phyloP scores from a whole-genome alignment of 495 filamentous ascomycete genomes.

The Neurospora tetraspora region DNA sequence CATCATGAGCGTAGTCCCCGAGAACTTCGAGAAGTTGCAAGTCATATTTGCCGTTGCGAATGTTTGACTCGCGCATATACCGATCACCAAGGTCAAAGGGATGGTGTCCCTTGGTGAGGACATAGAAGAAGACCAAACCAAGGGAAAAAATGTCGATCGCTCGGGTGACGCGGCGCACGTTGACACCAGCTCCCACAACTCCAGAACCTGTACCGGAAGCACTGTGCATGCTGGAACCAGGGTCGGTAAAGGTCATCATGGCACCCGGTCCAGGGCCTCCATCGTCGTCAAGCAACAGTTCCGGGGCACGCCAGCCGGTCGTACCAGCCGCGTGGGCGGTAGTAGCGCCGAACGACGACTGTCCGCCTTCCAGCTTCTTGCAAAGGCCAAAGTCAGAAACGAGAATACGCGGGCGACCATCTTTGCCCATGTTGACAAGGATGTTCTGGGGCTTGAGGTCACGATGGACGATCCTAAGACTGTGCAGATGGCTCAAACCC shows the following conservation, averaged over 20 bases:
- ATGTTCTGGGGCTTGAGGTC: slow-evolving; percentile 98
- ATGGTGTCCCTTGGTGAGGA: slow-evolving; percentile 82
- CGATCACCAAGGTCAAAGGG: slow-evolving; percentile 89
- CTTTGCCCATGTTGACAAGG: slow-evolving; percentile 56
- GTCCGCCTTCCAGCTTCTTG: slow-evolving; percentile 93
- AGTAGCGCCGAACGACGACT: slow-evolving; percentile 87
- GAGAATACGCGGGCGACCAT: slow-evolving; percentile 61
- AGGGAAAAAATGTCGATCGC: slow-evolving; percentile 96
- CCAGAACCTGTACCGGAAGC: slow-evolving; percentile 28
- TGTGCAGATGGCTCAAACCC: slow-evolving; percentile 81
- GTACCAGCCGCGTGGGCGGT: slow-evolving; percentile 91
- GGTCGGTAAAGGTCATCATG: slow-evolving; percentile 23
- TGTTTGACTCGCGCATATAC: slow-evolving; percentile 93
- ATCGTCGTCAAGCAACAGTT: slow-evolving; percentile 78
- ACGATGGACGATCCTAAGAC: slow-evolving; percentile 87
- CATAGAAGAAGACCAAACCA: slow-evolving; percentile 93
- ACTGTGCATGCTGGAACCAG: slow-evolving; percentile 33
- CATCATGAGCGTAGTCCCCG: slow-evolving; percentile 76
- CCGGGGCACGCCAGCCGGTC: slow-evolving; percentile 90
- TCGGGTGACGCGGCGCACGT: slow-evolving; percentile 66
- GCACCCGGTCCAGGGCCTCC: slow-evolving; percentile 15
- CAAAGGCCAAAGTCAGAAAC: slow-evolving; percentile 97
- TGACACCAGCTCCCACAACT: slow-evolving; percentile 28
- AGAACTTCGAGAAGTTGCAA: slow-evolving; percentile 60
- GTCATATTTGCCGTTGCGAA: slow-evolving; percentile 74